Base-by-base conservation (phyloP, 352 stramenopile genomes). In the Phytophthora capsici region DNA sequence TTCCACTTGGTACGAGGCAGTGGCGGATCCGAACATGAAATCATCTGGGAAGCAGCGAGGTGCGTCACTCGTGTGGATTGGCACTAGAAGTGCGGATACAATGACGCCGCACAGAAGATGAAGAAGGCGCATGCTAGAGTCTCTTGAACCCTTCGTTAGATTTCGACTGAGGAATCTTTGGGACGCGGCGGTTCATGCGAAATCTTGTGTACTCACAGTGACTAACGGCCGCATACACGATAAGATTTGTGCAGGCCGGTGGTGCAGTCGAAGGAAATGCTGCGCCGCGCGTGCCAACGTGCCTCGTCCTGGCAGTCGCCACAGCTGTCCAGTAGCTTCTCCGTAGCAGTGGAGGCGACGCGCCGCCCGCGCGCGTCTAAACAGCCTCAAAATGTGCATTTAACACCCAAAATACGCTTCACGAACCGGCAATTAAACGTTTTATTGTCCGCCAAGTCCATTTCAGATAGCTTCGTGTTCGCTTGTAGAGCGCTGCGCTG, bases 1-100 rank as follows among this genome's bases (percentile, higher is more conserved):
- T 80, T 99, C 96, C 12, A 63, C 55, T 49, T 63, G 55, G 28
- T 65, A 98, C 26, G 88, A 73, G 1, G 94, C 91, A 4, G 94
- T 98, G 14, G 94, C 91, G 4, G 81, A 82, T 19, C 95, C 95
- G 50, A 92, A 97, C 50, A 95, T 66, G 79, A 98, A 98, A 41
- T 74, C 57, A 14, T 74, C 68, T 1, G 84, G 71, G 54, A 92
- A 90, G 68, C 84, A 89, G 22, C 80, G 82, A 10, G 30, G 26
- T 2, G 64, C 38, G 30, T 63, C 63, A 34, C 62, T 37, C 1
- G 63, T 57, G 14, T 19, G 12, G 37, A 56, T 44, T 14, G 59
- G 41, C 32, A 55, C 12, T 1, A 37, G 12, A 12, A 49, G 12
- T 19, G 32, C 56, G 23, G 36, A 22, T 8, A 19, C 38, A 13